Conservation (phyloP, 768 basidiomycete genomes). For the Suillus americanus region DNA sequence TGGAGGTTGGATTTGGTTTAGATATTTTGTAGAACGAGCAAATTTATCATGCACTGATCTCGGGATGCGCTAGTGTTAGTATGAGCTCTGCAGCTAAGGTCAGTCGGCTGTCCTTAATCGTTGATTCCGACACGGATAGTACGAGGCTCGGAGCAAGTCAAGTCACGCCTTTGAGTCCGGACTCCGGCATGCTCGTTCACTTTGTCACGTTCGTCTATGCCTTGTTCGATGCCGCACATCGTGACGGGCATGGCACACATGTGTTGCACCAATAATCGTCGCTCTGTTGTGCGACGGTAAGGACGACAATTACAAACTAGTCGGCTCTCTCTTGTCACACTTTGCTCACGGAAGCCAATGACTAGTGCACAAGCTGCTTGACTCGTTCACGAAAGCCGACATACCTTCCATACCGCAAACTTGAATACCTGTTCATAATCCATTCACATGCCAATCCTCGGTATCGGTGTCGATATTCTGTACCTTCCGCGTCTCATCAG, state of each 20-base stretch:
- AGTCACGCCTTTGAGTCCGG: background rate
- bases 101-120: background rate
- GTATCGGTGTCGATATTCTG: conserved; percentile 76
- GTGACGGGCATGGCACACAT: background rate
- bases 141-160: background rate
- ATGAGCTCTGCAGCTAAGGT: background rate
- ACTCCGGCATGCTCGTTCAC: background rate
- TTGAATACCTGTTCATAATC: background rate
- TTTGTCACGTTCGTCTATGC: background rate
- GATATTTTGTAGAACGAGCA: background rate
- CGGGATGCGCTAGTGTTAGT: background rate
- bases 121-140: background rate
- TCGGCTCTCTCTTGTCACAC: background rate
- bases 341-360: background rate
- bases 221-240: background rate
- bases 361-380: background rate
- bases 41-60: background rate
- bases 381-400: background rate
- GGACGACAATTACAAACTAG: background rate
- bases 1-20: background rate
- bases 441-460: conserved; percentile 57
- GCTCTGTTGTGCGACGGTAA: background rate
- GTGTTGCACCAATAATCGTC: background rate
- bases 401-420: background rate
- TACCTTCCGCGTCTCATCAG: conserved; percentile 63